phyloP scores from a whole-genome alignment of 2,329 filamentous ascomycete genomes.

The Sclerotinia borealis region DNA sequence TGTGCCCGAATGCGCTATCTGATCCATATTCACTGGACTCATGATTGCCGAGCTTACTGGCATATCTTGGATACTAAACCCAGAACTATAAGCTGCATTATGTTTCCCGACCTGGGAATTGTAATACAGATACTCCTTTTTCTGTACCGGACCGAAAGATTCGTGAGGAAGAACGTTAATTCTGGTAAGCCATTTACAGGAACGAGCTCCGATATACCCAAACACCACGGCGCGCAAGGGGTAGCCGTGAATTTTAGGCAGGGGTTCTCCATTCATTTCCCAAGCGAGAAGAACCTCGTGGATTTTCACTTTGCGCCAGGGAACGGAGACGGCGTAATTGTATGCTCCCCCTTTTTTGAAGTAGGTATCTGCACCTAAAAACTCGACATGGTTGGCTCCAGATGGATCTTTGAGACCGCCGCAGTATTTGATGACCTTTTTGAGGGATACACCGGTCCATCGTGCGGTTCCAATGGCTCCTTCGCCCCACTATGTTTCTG shows the following conservation, averaged over 20 bases:
- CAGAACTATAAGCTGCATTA: constrained; percentile 54
- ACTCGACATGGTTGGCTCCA: constrained; percentile 56
- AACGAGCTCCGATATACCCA: constrained; percentile 60
- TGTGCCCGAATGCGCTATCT: constrained; percentile 25
- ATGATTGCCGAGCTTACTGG: constrained; percentile 62
- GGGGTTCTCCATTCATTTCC: constrained; percentile 58
- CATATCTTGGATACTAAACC: constrained; percentile 61
- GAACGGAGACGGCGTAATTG: constrained; percentile 64
- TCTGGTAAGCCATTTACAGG: constrained; percentile 63
- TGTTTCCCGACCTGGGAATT: constrained; percentile 60
- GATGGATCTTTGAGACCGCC: constrained; percentile 47
- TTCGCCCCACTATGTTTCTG: constrained; percentile 47
- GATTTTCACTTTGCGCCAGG: constrained; percentile 59
- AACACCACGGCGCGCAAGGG: constrained; percentile 58
- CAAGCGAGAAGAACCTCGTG: constrained; percentile 63
- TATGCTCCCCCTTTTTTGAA: constrained; percentile 58
- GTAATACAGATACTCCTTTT: constrained; percentile 63
- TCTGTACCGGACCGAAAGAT: constrained; percentile 51
- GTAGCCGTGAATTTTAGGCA: constrained; percentile 61
- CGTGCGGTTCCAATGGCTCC: constrained; percentile 62
- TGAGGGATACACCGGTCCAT: constrained; percentile 58
- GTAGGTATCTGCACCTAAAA: constrained; percentile 67
- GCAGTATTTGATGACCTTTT: constrained; percentile 65
- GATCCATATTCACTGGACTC: constrained; percentile 46
- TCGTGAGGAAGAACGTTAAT: constrained; percentile 55